phyloP scores from a whole-genome alignment of 2,329 filamentous ascomycete genomes.

The Incumbomyces lentus region DNA sequence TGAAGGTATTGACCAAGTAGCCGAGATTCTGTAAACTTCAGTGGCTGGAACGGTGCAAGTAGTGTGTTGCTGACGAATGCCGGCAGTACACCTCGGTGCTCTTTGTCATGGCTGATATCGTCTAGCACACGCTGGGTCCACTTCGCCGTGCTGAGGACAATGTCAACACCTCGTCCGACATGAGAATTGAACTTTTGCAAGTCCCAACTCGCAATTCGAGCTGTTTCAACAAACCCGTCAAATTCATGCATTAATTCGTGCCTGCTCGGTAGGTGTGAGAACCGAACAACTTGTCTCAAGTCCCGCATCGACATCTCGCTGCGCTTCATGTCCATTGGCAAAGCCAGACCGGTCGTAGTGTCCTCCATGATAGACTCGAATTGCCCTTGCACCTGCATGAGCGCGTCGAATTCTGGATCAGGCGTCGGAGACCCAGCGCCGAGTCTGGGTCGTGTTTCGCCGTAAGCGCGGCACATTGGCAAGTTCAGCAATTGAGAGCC shows the following conservation, averaged over 20 bases:
- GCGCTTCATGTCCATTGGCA: constrained; percentile 70
- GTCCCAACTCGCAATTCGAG: constrained; percentile 53
- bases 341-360: constrained; percentile 49
- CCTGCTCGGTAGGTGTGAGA: constrained; percentile 54
- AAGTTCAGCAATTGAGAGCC: constrained; percentile 51
- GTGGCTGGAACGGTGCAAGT: constrained; percentile 52
- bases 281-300: constrained; percentile 59
- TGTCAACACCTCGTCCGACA: constrained; percentile 63
- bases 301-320: constrained; percentile 66
- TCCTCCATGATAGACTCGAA: constrained; percentile 67
- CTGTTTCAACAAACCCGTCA: constrained; percentile 62
- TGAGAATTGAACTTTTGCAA: constrained; percentile 67
- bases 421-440: constrained; percentile 19
- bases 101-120: constrained; percentile 41
- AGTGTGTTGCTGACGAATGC: constrained; percentile 37
- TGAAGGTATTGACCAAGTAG: constrained; percentile 65
- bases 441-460: not conserved
- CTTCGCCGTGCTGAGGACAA: constrained; percentile 62
- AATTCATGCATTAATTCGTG: constrained; percentile 67
- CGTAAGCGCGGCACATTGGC: constrained; percentile 46
- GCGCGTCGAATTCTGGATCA: constrained; percentile 58
- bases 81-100: constrained; percentile 26
- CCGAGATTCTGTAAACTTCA: constrained; percentile 48
- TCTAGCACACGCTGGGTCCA: constrained; percentile 64
- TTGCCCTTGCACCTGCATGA: constrained; percentile 63